These are phyloP conservation scores for Lyophyllum semitale DNA, from an alignment of 768 basidiomycete species.

Conservation along the genomic window DNA sequence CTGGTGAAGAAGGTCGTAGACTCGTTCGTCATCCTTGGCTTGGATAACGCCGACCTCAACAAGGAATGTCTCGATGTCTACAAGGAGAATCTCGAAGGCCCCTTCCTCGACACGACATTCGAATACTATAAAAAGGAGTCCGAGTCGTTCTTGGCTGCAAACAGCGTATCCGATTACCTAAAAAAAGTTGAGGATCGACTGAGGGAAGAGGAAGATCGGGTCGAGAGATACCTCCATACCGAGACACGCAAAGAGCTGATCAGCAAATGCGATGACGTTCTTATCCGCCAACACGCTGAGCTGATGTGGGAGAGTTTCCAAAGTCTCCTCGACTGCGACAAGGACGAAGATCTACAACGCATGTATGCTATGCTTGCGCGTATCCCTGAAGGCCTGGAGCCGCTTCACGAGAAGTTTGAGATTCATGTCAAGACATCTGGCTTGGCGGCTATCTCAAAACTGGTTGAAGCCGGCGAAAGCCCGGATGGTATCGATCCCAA, in stretches of 20 bases:
- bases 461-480: too few relatives aligned
- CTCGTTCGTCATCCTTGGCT: slow-evolving; percentile 93
- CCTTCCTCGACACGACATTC: slow-evolving; percentile 89
- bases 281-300: too few relatives aligned
- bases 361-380: too few relatives aligned
- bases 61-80: slow-evolving; percentile 96
- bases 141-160: too few relatives aligned
- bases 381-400: too few relatives aligned
- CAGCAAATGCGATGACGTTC: slow-evolving; percentile 88
- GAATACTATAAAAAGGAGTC: slow-evolving; percentile 94
- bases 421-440: slow-evolving; percentile 95
- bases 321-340: slow-evolving; percentile 94
- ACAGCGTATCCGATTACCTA: too few relatives aligned
- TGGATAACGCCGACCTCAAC: slow-evolving; percentile 90
- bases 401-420: too few relatives aligned
- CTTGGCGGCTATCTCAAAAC: slow-evolving; percentile 76
- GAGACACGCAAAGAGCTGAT: slow-evolving; percentile 87
- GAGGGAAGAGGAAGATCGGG: slow-evolving; percentile 92
- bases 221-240: slow-evolving; percentile 88
- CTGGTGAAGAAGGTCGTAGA: slow-evolving; percentile 97
- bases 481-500: too few relatives aligned
- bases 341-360: slow-evolving; percentile 96
- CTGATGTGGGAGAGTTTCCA: too few relatives aligned
- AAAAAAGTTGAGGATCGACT: slow-evolving; percentile 94
- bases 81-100: slow-evolving; percentile 86